Evolutionary conservation across 176 grass and related monocot genomes (phyloP).

Genomic region (Triticum dicoccoides): DNA sequence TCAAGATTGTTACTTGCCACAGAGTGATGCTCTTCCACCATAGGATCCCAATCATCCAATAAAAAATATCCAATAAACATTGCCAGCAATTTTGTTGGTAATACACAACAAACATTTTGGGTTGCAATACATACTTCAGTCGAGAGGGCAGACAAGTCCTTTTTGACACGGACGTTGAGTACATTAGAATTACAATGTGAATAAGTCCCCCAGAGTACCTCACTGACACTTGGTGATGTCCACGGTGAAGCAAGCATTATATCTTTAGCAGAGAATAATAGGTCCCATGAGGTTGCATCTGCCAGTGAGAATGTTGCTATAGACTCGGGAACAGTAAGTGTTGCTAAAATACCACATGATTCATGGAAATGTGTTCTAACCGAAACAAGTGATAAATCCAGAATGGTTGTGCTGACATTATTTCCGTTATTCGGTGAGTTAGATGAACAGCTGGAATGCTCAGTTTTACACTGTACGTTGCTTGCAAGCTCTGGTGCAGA

Average conservation of each 20-base stretch:
- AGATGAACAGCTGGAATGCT: slow-evolving; percentile 22
- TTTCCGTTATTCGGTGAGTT: slow-evolving; percentile 8
- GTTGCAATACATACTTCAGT: slow-evolving; percentile 68
- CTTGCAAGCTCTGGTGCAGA: slow-evolving; percentile 13
- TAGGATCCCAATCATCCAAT: slow-evolving; percentile 76
- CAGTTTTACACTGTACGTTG: slow-evolving; percentile 9
- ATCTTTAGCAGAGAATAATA: slow-evolving; percentile 59
- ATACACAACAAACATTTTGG: slow-evolving; percentile 86
- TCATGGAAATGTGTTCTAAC: slow-evolving; percentile 77
- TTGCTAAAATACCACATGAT: slow-evolving; percentile 67
- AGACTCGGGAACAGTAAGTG: slow-evolving; percentile 54
- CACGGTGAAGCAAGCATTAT: slow-evolving; percentile 65
- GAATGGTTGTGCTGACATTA: slow-evolving; percentile 34
- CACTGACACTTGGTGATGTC: slow-evolving; percentile 52
- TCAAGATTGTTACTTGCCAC: slow-evolving; percentile 39
- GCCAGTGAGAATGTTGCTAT: slow-evolving; percentile 48
- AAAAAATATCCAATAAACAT: slow-evolving; percentile 88
- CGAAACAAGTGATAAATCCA: slow-evolving; percentile 60
- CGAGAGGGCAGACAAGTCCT: slow-evolving; percentile 37
- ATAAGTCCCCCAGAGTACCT: slow-evolving; percentile 63
- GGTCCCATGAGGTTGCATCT: slow-evolving; percentile 59
- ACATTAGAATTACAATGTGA: slow-evolving; percentile 48
- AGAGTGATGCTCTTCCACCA: slow-evolving; percentile 45
- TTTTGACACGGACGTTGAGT: slow-evolving; percentile 71
- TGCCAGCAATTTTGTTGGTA: slow-evolving; percentile 70